phyloP scores from a whole-genome alignment of 2,329 filamentous ascomycete genomes.

The Ciborinia camelliae region DNA sequence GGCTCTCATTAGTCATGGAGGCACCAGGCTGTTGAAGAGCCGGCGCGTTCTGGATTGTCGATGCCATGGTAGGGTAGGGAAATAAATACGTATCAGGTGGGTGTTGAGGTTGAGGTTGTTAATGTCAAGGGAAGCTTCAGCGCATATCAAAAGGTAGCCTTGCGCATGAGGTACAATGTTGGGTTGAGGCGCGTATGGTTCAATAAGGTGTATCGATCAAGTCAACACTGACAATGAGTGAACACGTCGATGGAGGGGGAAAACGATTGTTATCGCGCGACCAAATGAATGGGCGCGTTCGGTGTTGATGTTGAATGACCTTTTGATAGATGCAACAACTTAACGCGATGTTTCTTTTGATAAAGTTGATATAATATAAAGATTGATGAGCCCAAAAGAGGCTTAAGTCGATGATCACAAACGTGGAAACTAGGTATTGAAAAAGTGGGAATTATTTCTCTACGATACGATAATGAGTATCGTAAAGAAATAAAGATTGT shows the following conservation, averaged over 20 bases:
- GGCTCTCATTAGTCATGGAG: conserved; percentile 59
- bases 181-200: conserved; percentile 19
- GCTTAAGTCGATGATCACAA: conserved; percentile 19
- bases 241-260: conserved; percentile 20
- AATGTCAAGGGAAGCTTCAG: conserved; percentile 27
- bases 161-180: conserved; percentile 36
- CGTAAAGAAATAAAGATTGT: background rate
- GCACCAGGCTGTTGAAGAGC: conserved; percentile 64
- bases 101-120: conserved; percentile 20
- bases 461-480: background rate
- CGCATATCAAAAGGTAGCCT: conserved; percentile 39
- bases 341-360: conserved; percentile 34
- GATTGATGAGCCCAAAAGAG: conserved; percentile 17
- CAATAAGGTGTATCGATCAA: conserved; percentile 27
- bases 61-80: conserved; percentile 62
- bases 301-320: conserved; percentile 33
- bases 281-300: conserved; percentile 31
- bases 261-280: conserved; percentile 29
- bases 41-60: conserved; percentile 65
- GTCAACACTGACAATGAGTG: conserved; percentile 16
- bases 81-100: conserved; percentile 19
- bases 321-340: conserved; percentile 35
- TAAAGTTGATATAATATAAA: conserved; percentile 9
- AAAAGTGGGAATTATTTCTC: conserved; percentile 13
- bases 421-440: conserved; percentile 1